These are phyloP conservation scores for Trametes versicolor DNA, from an alignment of 1,284 basidiomycete genomes.

Conservation along the genomic window DNA sequence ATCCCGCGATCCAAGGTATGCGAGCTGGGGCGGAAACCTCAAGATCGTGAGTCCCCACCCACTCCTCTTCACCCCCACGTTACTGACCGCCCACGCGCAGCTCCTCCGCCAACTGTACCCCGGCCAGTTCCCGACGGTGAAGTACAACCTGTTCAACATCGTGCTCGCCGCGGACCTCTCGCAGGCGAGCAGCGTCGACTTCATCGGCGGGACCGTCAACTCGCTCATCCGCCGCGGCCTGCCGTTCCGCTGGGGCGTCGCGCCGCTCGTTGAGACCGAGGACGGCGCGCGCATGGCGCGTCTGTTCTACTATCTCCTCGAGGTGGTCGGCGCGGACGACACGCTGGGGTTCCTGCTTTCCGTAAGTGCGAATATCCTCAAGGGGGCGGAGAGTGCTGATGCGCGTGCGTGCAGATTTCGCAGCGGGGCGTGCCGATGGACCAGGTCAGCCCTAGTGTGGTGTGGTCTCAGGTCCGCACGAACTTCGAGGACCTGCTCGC, in stretches of 20 bases:
- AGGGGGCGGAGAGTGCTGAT: background rate
- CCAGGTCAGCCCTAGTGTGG: slow-evolving; percentile 47
- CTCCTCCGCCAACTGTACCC: slow-evolving; percentile 77
- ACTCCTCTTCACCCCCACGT: too few species aligned
- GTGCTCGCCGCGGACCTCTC: slow-evolving; percentile 85
- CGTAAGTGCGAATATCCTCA: slow-evolving; percentile 48
- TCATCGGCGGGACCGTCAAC: slow-evolving; percentile 70
- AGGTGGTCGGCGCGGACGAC: slow-evolving; percentile 68
- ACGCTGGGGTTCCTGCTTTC: slow-evolving; percentile 69
- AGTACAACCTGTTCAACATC: slow-evolving; percentile 84
- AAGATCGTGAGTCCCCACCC: slow-evolving; percentile 51
- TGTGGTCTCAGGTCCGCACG: slow-evolving; percentile 56
- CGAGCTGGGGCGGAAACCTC: slow-evolving; percentile 61
- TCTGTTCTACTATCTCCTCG: slow-evolving; percentile 74
- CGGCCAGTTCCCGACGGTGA: slow-evolving; percentile 79
- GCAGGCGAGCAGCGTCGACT: slow-evolving; percentile 63
- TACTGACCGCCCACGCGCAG: slow-evolving; percentile 52
- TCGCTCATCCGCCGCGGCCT: slow-evolving; percentile 77
- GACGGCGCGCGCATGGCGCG: slow-evolving; percentile 76
- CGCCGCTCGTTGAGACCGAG: slow-evolving; percentile 73
- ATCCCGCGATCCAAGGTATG: slow-evolving; percentile 52
- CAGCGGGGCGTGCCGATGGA: slow-evolving; percentile 48
- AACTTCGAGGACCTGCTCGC: slow-evolving; percentile 53
- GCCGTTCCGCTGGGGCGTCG: slow-evolving; percentile 86
- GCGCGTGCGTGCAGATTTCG: slow-evolving; percentile 45